These are phyloP conservation scores for Dendrocalamus latiflorus DNA, from an alignment of 202 grass and related monocot genomes.

Conservation along the genomic window DNA sequence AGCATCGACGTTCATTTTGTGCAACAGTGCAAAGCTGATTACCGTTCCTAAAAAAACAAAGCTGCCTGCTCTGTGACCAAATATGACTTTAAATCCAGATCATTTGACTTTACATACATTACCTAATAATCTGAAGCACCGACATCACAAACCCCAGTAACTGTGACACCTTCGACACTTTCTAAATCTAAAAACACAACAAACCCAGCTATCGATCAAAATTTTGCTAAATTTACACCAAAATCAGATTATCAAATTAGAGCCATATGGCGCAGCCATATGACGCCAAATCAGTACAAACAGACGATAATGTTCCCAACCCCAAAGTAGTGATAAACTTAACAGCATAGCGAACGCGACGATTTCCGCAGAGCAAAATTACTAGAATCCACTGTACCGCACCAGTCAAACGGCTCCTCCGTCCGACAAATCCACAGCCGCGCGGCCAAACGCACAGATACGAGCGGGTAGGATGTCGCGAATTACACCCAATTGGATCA, in stretches of 20 bases:
- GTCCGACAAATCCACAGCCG: not conserved
- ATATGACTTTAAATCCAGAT: not conserved
- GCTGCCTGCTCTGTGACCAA: not conserved
- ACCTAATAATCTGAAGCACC: not conserved
- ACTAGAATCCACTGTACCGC: not conserved
- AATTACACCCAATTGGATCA: not conserved
- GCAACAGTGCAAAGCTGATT: not conserved
- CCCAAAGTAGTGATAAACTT: not conserved
- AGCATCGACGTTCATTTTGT: not conserved
- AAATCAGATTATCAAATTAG: not conserved
- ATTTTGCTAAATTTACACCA: not conserved
- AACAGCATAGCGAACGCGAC: not conserved
- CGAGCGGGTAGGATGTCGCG: not conserved
- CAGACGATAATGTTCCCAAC: not conserved
- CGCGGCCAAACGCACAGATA: constrained; percentile 16
- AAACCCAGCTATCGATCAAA: not conserved
- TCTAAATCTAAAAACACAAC: not conserved
- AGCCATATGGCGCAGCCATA: too few relatives aligned
- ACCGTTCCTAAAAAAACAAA: not conserved
- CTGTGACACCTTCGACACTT: not conserved
- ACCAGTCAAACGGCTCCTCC: not conserved
- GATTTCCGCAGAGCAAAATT: not conserved
- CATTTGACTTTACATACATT: not conserved
- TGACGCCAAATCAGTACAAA: not conserved
- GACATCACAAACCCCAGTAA: not conserved